Evolutionary conservation across 2,329 filamentous ascomycete genomes (phyloP), one percentile per base, ranked within the genome.

Genomic region (Emmonsiellopsis sp.): DNA sequence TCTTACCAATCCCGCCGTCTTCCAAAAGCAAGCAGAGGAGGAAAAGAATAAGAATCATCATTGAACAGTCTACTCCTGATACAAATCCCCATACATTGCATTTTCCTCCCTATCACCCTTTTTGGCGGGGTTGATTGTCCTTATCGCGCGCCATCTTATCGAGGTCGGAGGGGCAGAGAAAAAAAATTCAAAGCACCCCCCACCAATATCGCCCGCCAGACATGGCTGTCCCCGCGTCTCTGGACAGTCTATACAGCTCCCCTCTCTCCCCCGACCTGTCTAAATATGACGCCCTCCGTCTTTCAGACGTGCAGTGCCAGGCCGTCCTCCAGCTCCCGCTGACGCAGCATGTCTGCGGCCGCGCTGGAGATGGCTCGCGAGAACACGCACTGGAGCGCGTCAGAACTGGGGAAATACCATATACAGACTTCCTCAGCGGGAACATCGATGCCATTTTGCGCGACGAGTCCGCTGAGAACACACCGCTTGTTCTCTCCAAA

Each of bases 201-300:
- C 35, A 35, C 13, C n/a, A 32, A 35, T 42, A 42, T 15, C 26
- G 30, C 30, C 20, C 20, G 20, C 34, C 11, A 38, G 30, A 38
- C 11, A 49, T 49, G 46, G 46, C 46, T 16, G 15, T 49, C 16
- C 46, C 46, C 10, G 45, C 60, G 35, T 67, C 64, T 34, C 55
- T 71, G 55, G 62, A 70, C 51, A 63, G 63, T 45, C 56, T 71
- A 50, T 73, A 66, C 53, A 62, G 68, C 35, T 42, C 55, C 26
- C 34, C 54, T 46, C 40, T 52, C 5, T 44, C 44, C 16, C 59
- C 63, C 5, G 54, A 60, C 6, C 54, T 65, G 15, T 55, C 59
- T 31, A 61, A 62, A 51, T 70, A 70, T 57, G 68, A 72, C 42
- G 61, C 65, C 8, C 58, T 73, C 50, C 65, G 55, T 49, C 61